phyloP scores from a whole-genome alignment of 805 yeast species.

The Spathaspora sp. region DNA sequence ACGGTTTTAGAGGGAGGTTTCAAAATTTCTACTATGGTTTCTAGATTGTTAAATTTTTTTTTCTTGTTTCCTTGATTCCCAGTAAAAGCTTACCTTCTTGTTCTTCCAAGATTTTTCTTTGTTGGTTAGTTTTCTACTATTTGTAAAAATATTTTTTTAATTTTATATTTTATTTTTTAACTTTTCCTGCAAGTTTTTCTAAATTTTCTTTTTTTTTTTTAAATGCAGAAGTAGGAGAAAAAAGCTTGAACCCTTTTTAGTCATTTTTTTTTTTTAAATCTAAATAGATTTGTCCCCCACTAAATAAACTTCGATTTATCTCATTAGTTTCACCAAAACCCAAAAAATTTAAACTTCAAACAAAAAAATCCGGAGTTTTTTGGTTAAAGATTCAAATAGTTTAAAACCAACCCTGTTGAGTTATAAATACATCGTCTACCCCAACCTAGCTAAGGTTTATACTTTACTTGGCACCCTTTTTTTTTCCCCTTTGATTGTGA shows the following conservation, averaged over 20 bases:
- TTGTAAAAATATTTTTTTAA: no score
- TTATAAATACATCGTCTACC: no score
- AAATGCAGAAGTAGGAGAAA: not conserved
- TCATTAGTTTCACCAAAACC: not conserved
- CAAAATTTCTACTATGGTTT: no score
- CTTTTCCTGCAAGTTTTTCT: not conserved
- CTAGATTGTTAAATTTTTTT: no score
- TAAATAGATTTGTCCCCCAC: not conserved
- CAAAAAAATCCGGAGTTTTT: not conserved
- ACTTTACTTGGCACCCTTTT: not conserved
- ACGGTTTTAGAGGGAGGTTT: no score
- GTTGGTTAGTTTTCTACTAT: not conserved
- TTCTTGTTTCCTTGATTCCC: no score
- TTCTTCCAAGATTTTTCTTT: no score
- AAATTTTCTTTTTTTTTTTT: no score
- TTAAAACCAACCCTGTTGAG: no score
- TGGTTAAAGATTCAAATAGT: no score
- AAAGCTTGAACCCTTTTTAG: not conserved
- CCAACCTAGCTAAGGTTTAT: not conserved
- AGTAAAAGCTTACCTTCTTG: no score
- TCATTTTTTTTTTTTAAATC: not conserved
- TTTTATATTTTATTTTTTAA: no score
- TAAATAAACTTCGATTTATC: not conserved
- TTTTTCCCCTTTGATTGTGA: not conserved
- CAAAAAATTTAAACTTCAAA: not conserved